Conservation (phyloP, 164 flowering plant genomes). For the Vitis labrusca region DNA sequence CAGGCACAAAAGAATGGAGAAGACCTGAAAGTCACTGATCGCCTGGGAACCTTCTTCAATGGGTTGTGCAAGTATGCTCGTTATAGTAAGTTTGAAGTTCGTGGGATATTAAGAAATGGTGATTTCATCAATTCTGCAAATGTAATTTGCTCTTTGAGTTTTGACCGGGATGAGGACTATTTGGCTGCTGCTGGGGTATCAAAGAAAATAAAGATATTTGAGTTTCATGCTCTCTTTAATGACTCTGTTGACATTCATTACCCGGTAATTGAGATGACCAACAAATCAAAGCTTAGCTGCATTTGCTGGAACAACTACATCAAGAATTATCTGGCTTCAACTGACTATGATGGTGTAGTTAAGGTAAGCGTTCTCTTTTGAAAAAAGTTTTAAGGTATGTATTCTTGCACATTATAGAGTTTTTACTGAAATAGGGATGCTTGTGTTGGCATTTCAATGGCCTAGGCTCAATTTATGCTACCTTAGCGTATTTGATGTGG, state of each 20-base stretch:
- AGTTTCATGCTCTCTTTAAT: slow-evolving; percentile 59
- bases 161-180: slow-evolving; percentile 91
- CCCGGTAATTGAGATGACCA: slow-evolving; percentile 85
- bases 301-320: slow-evolving; percentile 93
- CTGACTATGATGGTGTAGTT: slow-evolving; percentile 93
- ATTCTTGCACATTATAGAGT: too few relatives aligned
- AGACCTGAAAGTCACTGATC: slow-evolving; percentile 35
- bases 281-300: slow-evolving; percentile 80
- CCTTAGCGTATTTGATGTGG: neutral
- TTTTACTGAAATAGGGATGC: too few relatives aligned
- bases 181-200: slow-evolving; percentile 99
- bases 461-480: neutral
- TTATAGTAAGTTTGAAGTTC: slow-evolving; percentile 72
- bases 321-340: slow-evolving; percentile 91
- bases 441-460: too few relatives aligned
- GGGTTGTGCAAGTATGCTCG: slow-evolving; percentile 96
- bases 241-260: slow-evolving; percentile 89
- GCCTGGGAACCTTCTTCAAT: slow-evolving; percentile 70
- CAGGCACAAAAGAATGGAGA: slow-evolving; percentile 24
- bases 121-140: slow-evolving; percentile 81
- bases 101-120: slow-evolving; percentile 69
- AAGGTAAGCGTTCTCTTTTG: too few relatives aligned
- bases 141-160: slow-evolving; percentile 93
- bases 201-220: slow-evolving; percentile 93
- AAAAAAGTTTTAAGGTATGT: too few relatives aligned